These are phyloP conservation scores for Podospora pseudocomata DNA, from an alignment of 495 filamentous ascomycete species.

Conservation along the genomic window DNA sequence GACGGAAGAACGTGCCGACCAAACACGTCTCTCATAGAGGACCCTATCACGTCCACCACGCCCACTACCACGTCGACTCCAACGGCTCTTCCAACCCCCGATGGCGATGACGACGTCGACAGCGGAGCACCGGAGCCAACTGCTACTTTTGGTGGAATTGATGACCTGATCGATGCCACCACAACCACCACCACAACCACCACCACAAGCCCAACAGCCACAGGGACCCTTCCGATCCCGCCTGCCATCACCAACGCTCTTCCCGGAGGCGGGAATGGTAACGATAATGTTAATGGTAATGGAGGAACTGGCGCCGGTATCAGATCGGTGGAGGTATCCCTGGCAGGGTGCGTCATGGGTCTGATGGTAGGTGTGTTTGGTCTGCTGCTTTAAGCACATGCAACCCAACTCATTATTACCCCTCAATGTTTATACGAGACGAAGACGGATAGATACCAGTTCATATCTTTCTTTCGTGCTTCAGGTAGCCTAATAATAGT, in stretches of 20 bases:
- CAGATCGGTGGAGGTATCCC: background rate
- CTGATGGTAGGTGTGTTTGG: background rate
- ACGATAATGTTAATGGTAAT: background rate
- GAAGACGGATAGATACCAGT: background rate
- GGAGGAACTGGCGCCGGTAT: background rate
- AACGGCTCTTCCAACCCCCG: background rate
- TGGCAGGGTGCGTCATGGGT: background rate
- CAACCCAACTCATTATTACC: too few species aligned
- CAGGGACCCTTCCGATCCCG: background rate
- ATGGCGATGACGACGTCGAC: background rate
- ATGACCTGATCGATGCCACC: background rate
- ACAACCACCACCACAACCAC: background rate
- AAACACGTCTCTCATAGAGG: background rate
- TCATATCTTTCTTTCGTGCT: background rate
- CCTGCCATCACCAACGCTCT: background rate
- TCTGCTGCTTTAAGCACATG: background rate
- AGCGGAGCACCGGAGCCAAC: background rate
- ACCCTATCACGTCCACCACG: background rate
- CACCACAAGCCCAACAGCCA: background rate
- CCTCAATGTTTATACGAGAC: background rate
- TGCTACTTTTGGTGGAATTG: background rate
- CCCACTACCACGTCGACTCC: background rate
- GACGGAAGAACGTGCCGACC: conserved; percentile 15
- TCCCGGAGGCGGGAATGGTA: background rate
- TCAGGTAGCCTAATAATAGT: background rate